These are phyloP conservation scores for Pisolithus orientalis DNA, from an alignment of 768 basidiomycete species.

Conservation along the genomic window DNA sequence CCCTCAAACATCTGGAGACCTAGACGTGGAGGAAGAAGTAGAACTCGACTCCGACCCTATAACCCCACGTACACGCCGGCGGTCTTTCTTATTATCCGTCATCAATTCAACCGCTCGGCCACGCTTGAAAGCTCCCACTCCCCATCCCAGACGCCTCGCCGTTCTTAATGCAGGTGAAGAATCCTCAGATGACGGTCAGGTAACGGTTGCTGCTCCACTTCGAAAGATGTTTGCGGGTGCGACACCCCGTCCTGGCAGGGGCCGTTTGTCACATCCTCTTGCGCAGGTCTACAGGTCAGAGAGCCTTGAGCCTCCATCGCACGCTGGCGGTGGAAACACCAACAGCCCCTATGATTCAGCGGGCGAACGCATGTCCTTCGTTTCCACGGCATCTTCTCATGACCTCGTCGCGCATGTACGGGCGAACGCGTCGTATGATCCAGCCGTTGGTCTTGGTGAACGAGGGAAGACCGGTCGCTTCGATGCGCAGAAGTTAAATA, in stretches of 20 bases:
- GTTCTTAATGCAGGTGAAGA: constrained; percentile 52
- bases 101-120: constrained; percentile 80
- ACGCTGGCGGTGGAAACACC: constrained; percentile 18
- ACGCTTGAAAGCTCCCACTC: constrained; percentile 43
- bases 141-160: constrained; percentile 47
- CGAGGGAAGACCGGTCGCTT: constrained; percentile 69
- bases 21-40: constrained; percentile 28
- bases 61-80: constrained; percentile 68
- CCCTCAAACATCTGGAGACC: constrained; percentile 38
- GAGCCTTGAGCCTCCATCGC: constrained; percentile 28
- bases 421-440: constrained; percentile 86
- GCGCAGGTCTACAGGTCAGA: constrained; percentile 45
- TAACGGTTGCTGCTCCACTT: constrained; percentile 31
- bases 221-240: constrained; percentile 55
- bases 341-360: constrained; percentile 42
- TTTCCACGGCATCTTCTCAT: constrained; percentile 83
- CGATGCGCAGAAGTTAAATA: constrained; percentile 80
- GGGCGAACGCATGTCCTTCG: constrained; percentile 58
- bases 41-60: constrained; percentile 39
- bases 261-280: constrained; percentile 59
- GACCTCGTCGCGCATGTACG: constrained; percentile 76
- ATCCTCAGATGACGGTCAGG: constrained; percentile 25
- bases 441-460: constrained; percentile 66
- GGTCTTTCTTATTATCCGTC: constrained; percentile 77
- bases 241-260: constrained; percentile 53